phyloP scores from a whole-genome alignment of 345 rosid species.

The Camelina hispida region DNA sequence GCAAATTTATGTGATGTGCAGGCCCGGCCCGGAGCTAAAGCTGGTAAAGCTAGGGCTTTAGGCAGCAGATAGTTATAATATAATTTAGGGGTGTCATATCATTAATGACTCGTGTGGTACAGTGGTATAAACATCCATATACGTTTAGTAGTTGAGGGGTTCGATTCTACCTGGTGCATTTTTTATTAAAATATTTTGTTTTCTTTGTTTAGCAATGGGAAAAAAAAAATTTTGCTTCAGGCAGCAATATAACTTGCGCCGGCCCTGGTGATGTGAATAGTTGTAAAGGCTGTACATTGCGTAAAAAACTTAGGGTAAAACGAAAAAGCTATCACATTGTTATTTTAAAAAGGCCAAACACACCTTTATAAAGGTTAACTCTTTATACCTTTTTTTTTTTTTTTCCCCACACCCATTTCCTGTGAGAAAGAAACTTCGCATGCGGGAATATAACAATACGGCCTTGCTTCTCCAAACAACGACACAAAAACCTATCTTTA shows the following conservation, averaged over 20 bases:
- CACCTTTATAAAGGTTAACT: conserved; percentile 30
- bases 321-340: conserved; percentile 16
- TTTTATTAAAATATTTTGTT: too few relatives aligned
- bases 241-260: too few relatives aligned
- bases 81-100: too few relatives aligned
- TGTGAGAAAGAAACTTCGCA: conserved; percentile 39
- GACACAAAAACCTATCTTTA: conserved; percentile 38
- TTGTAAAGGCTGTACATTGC: conserved; percentile 35
- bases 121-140: too few relatives aligned
- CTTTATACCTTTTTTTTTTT: conserved; percentile 27
- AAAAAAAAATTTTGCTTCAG: too few relatives aligned
- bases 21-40: too few relatives aligned
- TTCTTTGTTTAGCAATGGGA: too few relatives aligned
- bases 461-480: conserved; percentile 44
- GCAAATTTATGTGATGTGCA: not conserved
- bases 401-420: conserved; percentile 21
- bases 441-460: conserved; percentile 48
- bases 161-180: too few relatives aligned
- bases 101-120: too few relatives aligned
- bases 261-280: conserved; percentile 27
- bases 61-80: too few relatives aligned
- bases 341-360: conserved; percentile 38
- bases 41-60: too few relatives aligned
- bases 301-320: conserved; percentile 38
- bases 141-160: too few relatives aligned